Base-by-base conservation (phyloP, 2,329 filamentous ascomycete species). In the Fusarium falciforme region DNA sequence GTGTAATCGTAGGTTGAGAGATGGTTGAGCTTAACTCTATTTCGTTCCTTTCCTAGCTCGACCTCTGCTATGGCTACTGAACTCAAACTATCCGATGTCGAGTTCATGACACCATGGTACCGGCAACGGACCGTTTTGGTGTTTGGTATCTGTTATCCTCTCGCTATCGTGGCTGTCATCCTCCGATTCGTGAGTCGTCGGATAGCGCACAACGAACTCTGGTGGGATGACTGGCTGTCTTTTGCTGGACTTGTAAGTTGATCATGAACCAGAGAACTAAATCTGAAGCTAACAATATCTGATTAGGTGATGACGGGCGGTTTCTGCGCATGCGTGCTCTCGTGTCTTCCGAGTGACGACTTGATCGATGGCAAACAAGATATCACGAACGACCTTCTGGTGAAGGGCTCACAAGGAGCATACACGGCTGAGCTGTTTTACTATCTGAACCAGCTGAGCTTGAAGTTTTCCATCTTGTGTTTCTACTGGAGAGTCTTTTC, bases 221-320 rank as follows among this genome's bases (percentile, higher is more conserved):
- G 64, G 62, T 65, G 62, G 62, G 62, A 65, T 61, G 58, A 66
- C n/a, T 66, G 64, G 64, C 35, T 65, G 8, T 38, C 62, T 2
- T 6, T 59, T 0, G 4, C 9, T 7, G 62, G 52, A 2, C 36
- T 65, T 54, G 62, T 64, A 25, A 44, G 52, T 58, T 16, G n/a
- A 40, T 29, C 14, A 16, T 17, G 27, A 27, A n/a, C 27, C 3
- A 12, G 5, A 2, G 14, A 10, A 17, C 12, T 8, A 11, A n/a
- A 16, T 20, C 12, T 6, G 17, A 27, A 17, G 17, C 47, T 52
- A 17, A 31, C 17, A 7, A 17, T 27, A 16, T 10, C 1, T n/a
- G 20, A 6, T 12, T 27, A 64, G 62, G 9, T 65, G 6, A 35
- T 65, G 40, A 65, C 62, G 4, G 40, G 38, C 6, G 54, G 62